These are phyloP conservation scores for Licmophora abbreviata DNA, from an alignment of 108 stramenopile species.

Conservation along the genomic window DNA sequence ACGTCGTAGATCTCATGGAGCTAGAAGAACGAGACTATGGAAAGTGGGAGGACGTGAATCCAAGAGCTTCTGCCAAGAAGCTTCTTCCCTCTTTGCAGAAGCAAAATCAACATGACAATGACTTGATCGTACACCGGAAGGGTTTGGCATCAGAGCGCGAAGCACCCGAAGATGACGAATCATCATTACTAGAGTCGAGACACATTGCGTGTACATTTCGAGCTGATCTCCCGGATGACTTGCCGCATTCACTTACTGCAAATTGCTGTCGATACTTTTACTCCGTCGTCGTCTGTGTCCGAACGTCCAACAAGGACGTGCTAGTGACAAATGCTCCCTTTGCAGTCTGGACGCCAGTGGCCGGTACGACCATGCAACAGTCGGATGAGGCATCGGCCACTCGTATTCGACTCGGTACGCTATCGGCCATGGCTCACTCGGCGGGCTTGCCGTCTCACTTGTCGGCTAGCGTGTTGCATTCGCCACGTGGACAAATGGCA, in stretches of 20 bases:
- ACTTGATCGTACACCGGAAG: background rate
- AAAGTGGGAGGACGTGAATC: constrained; percentile 14
- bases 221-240: constrained; percentile 30
- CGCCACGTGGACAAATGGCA: constrained; percentile 29
- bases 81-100: constrained; percentile 4
- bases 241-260: constrained; percentile 34
- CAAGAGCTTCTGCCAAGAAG: background rate
- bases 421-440: constrained; percentile 34
- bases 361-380: background rate
- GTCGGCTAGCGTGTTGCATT: constrained; percentile 32
- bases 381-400: constrained; percentile 4
- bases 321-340: constrained; percentile 21
- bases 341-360: constrained; percentile 11
- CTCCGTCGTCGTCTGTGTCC: constrained; percentile 17
- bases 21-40: constrained; percentile 23
- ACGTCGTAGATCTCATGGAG: constrained; percentile 28
- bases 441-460: constrained; percentile 35
- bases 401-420: constrained; percentile 28
- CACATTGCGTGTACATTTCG: constrained; percentile 40
- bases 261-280: constrained; percentile 45
- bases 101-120: background rate
- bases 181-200: constrained; percentile 5
- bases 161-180: constrained; percentile 4
- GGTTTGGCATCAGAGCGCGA: background rate
- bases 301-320: constrained; percentile 13